Evolutionary conservation across 139 green algal species (phyloP), one percentile per base, ranked within the genome.

Genomic region (Chlorella sorokiniana): DNA sequence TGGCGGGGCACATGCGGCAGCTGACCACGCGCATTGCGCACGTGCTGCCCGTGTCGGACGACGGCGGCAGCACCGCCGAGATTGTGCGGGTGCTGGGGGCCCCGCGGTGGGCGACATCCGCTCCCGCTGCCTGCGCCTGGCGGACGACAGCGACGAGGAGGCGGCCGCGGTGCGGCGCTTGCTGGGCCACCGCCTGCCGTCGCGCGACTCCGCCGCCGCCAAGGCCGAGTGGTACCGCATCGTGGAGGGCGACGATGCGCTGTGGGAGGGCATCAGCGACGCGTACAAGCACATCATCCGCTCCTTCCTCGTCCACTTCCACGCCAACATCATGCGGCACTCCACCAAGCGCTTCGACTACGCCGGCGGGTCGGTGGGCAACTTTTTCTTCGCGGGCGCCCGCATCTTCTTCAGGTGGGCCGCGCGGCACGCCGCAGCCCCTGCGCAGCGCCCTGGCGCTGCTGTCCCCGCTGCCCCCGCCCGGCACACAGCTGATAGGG

Each of bases 301-400:
- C 0, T 93, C 92, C 33, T 99, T 99, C 88, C 89, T 99, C 18
- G 91, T 99, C 22, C 91, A 98, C 87, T 99, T 99, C 88, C 96
- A 99, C 78, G 88, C 88, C 35, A 85, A 95, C 61, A 94, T 98
- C 63, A 78, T 98, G 59, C 82, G 86, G 18, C 91, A 98, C 79
- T 89, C 92, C 27, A 86, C 89, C 18, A 89, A 93, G 75, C 77
- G 90, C 22, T 99, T 99, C 85, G 91, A 92, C 90, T 99, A 98
- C 86, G 69, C 68, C 2, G 97, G 97, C 84, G 97, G 97, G 70
- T 95, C 87, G 54, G 91, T 99, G 25, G 94, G 96, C 68, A 99
- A 99, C 93, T 99, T 99, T 81, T 99, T 99, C 90, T 99, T 99
- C 87, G 96, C 97, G 37, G 97, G 96, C 25, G 94, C 97, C 6